Evolutionary conservation across 2,329 filamentous ascomycete species (phyloP).

Genomic region (Pyrenophora graminea): DNA sequence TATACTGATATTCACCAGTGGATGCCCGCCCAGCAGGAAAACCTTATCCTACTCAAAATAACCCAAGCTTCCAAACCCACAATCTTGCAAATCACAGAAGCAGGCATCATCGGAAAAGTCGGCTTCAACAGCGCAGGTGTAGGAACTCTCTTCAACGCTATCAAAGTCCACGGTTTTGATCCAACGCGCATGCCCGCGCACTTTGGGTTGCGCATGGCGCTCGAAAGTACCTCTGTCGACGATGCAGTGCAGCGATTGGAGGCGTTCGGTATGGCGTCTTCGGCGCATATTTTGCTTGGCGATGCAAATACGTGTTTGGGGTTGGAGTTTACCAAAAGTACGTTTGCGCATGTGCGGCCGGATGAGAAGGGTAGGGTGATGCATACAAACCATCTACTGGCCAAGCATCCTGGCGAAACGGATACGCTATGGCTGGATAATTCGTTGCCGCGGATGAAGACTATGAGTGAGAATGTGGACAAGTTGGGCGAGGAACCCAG

Average conservation of each 20-base stretch:
- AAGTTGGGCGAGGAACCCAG: conserved; percentile 26
- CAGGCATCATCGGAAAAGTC: conserved; percentile 68
- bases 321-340: conserved; percentile 53
- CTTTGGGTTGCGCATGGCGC: conserved; percentile 59
- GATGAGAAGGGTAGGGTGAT: conserved; percentile 44
- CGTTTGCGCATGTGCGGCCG: conserved; percentile 36
- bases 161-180: conserved; percentile 61
- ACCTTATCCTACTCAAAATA: conserved; percentile 56
- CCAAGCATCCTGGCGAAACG: conserved; percentile 43
- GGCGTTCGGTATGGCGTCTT: conserved; percentile 55
- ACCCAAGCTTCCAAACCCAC: conserved; percentile 50
- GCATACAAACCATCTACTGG: conserved; percentile 52
- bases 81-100: conserved; percentile 63
- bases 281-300: conserved; percentile 60
- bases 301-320: conserved; percentile 54
- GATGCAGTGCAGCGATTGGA: conserved; percentile 54
- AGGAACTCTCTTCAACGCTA: conserved; percentile 65
- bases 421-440: conserved; percentile 53
- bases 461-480: conserved; percentile 43
- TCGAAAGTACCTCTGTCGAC: conserved; percentile 57
- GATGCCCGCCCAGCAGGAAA: conserved; percentile 55
- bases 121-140: conserved; percentile 65
- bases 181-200: conserved; percentile 61
- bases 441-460: conserved; percentile 42
- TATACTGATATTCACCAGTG: conserved; percentile 45